A percentile compares a stretch with the other conserved stretches of the same genome.
Evolutionary conservation across 192 early-diverging fungal genomes (phyloP).

Genomic region (Backusella circina): DNA sequence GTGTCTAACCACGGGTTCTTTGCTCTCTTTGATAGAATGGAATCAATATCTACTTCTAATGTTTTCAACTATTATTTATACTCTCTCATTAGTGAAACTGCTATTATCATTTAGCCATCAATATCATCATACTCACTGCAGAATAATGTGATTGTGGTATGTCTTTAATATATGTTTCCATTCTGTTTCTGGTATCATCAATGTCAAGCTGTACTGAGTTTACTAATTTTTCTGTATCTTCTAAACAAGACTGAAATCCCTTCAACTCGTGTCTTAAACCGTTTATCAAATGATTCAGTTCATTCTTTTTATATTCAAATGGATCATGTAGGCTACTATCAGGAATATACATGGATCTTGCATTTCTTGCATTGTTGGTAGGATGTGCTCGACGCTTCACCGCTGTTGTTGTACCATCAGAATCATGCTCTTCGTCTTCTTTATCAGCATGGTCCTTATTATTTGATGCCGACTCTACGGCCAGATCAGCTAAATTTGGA

Average conservation of each 20-base stretch:
- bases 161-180: slow-evolving; percentile 28
- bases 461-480: background rate
- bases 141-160: slow-evolving; percentile 31
- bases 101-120: too few relatives aligned
- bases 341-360: slow-evolving; percentile 16
- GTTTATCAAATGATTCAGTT: background rate
- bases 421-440: background rate
- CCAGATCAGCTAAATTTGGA: background rate
- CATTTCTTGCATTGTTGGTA: background rate
- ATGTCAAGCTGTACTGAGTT: slow-evolving; percentile 24
- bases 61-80: slow-evolving; percentile 28
- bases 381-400: background rate
- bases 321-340: slow-evolving; percentile 7
- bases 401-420: background rate
- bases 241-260: background rate
- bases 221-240: slow-evolving; percentile 18
- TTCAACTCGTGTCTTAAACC: slow-evolving; percentile 9
- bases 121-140: slow-evolving; percentile 9
- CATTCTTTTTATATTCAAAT: slow-evolving; percentile 23
- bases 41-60: slow-evolving; percentile 32
- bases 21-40: slow-evolving; percentile 30
- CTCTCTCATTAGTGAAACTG: too few relatives aligned
- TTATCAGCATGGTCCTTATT: background rate
- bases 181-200: slow-evolving; percentile 9
- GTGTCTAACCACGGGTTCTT: slow-evolving; percentile 36